phyloP scores from a whole-genome alignment of 2,329 filamentous ascomycete genomes.

The Didymosphaeria variabile region DNA sequence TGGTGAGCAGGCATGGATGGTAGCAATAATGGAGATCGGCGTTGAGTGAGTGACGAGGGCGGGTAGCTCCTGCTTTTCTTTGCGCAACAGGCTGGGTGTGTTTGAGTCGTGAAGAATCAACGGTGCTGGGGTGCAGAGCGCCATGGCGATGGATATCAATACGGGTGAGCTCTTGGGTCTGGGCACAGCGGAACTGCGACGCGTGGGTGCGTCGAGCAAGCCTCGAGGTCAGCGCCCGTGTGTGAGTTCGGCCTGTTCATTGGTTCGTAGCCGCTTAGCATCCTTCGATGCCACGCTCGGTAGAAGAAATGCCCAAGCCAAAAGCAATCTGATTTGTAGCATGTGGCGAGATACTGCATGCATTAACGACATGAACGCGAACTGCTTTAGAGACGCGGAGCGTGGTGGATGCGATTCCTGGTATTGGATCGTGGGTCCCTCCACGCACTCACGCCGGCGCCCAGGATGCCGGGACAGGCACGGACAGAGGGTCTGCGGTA shows the following conservation, averaged over 20 bases:
- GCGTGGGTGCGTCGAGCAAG: conserved; percentile 4
- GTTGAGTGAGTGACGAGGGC: not conserved
- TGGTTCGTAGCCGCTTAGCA: not conserved
- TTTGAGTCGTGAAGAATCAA: not conserved
- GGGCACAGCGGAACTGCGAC: conserved; percentile 4
- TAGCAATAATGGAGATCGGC: not conserved
- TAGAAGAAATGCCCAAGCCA: not conserved
- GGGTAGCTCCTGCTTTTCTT: conserved; percentile 3
- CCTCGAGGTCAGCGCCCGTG: not conserved
- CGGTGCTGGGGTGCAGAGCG: conserved; percentile 4
- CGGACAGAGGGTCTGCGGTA: not conserved
- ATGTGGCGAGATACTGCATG: not conserved
- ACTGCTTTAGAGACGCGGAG: not conserved
- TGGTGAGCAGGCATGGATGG: not conserved
- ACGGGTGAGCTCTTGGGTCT: not conserved
- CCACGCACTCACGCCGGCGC: not conserved
- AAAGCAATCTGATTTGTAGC: not conserved
- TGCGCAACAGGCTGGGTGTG: not conserved
- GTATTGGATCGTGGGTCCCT: conserved; percentile 5
- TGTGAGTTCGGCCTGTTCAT: conserved; percentile 1
- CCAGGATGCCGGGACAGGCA: conserved; percentile 8
- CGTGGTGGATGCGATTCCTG: not conserved
- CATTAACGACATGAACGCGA: not conserved
- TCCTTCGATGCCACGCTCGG: not conserved
- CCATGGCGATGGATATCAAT: conserved; percentile 1